Percentiles rank a stretch among this genome's conserved stretches.
Conservation (phyloP, 2,329 filamentous ascomycete genomes). For the Hypoxylon sp. region DNA sequence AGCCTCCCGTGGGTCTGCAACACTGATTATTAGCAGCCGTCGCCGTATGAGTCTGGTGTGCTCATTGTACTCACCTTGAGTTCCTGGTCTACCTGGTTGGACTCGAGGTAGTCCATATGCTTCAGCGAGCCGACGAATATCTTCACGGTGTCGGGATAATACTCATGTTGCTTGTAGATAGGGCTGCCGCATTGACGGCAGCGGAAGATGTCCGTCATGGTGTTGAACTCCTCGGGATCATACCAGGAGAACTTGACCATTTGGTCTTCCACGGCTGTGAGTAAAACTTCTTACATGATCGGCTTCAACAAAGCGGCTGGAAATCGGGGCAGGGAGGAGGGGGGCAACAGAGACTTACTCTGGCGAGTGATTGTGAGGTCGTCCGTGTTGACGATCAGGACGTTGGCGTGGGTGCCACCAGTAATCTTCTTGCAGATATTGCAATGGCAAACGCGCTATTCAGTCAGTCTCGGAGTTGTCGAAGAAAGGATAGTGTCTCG, state of each 20-base stretch:
- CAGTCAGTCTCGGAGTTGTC: slow-evolving; percentile 12
- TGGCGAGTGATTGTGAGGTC: neutral
- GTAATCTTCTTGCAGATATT: slow-evolving; percentile 28
- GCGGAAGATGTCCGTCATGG: neutral
- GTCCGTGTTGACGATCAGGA: neutral
- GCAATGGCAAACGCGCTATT: slow-evolving; percentile 36
- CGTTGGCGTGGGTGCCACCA: slow-evolving; percentile 19
- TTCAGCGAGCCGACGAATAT: neutral
- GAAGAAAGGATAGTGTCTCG: neutral
- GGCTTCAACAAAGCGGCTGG: neutral
- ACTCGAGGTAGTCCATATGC: neutral
- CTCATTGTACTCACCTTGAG: neutral
- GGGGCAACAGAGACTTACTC: slow-evolving; percentile 1
- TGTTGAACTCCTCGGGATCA: neutral
- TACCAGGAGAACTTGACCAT: neutral
- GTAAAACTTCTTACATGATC: neutral
- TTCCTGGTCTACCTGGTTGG: neutral
- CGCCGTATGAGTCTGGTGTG: neutral
- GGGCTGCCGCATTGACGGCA: neutral
- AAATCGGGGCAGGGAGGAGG: neutral
- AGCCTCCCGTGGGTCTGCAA: neutral
- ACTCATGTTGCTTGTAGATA: neutral
- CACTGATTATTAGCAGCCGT: neutral
- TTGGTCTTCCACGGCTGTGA: slow-evolving; percentile 2
- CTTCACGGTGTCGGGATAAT: neutral